Evolutionary conservation across 2,329 filamentous ascomycete species (phyloP).

Genomic region (Exophiala mesophila): DNA sequence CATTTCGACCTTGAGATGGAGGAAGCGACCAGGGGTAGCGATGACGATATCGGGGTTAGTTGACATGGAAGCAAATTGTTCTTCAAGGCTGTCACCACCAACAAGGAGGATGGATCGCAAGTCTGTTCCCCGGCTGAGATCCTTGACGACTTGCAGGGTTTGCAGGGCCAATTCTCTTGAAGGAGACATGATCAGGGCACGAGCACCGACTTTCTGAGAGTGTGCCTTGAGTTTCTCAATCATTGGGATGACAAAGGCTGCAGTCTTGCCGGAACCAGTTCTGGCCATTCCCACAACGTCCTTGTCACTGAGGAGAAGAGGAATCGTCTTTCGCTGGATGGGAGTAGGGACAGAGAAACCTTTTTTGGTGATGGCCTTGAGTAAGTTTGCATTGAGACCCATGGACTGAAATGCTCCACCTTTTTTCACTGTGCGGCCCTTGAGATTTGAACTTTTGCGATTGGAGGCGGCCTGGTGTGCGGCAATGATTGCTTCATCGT

Average conservation of each 20-base stretch:
- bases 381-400: slow-evolving; percentile 74
- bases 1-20: slow-evolving; percentile 98
- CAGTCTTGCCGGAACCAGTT: slow-evolving; percentile 98
- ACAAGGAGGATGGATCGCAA: slow-evolving; percentile 85
- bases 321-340: slow-evolving; percentile 95
- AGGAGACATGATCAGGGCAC: slow-evolving; percentile 83
- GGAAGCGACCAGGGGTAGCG: slow-evolving; percentile 89
- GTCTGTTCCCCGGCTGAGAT: slow-evolving; percentile 84
- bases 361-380: slow-evolving; percentile 89
- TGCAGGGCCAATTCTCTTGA: slow-evolving; percentile 92
- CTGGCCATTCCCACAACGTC: slow-evolving; percentile 99
- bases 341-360: slow-evolving; percentile 95
- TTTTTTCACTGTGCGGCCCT: slow-evolving; percentile 85
- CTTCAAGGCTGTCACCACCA: slow-evolving; percentile 90
- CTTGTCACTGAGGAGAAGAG: slow-evolving; percentile 78
- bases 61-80: slow-evolving; percentile 90
- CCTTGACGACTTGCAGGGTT: slow-evolving; percentile 93
- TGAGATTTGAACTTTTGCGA: slow-evolving; percentile 74
- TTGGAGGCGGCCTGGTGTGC: slow-evolving; percentile 82
- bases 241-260: slow-evolving; percentile 97
- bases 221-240: slow-evolving; percentile 88
- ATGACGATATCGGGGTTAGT: slow-evolving; percentile 96
- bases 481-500: slow-evolving; percentile 86
- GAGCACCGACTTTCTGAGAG: slow-evolving; percentile 76
- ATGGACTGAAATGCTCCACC: slow-evolving; percentile 95